Base-by-base conservation (phyloP, 768 basidiomycete species). In the Strobilomyces dryophilus region DNA sequence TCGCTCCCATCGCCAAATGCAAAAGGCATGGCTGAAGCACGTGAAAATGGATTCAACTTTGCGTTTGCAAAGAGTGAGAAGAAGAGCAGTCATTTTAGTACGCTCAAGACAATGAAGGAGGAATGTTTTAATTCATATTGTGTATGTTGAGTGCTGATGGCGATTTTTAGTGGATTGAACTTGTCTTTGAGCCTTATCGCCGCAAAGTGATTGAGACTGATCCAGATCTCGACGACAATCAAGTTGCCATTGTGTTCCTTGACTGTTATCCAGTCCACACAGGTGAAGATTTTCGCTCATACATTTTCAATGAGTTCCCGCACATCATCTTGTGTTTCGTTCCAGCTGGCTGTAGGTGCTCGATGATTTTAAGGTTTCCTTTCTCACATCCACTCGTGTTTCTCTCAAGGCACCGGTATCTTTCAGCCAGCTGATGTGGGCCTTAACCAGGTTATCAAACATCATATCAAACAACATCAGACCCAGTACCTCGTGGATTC, bases 221-320 rank as follows among this genome's bases (percentile, higher is more conserved):
- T 40, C 55, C 55, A 6, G 20, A 45, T 21, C 46, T 53, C 10
- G 44, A 56, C n/a, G 40, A 52, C 1, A 46, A 65, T 37, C 67
- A 64, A 45, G 58, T 51, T 12, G 29, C 44, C 0, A 57, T 71
- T 18, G 32, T 68, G 3, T 57, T 51, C 29, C 52, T 71, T 11
- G 63, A 71, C 44, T 54, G 55, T n/a, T 71, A 68, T 27, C 62
- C 66, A 5, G 64, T 71, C 12, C 68, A 71, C 31, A 61, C 54
- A 3, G 45, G 65, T 21, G 24, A 62, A 18, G 56, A 61, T 2
- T 69, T 71, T 45, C 7, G 10, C 1, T 37, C 31, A 24, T 52
- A 47, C 12, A n/a, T 60, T 41, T 12, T 36, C 42, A 9, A 61
- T 51, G 45, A 47, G 4, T 48, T 34, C 6, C 41, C 40, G 0